Evolutionary conservation across 2,329 filamentous ascomycete genomes (phyloP).

Genomic region (Elsinoe fawcettii): DNA sequence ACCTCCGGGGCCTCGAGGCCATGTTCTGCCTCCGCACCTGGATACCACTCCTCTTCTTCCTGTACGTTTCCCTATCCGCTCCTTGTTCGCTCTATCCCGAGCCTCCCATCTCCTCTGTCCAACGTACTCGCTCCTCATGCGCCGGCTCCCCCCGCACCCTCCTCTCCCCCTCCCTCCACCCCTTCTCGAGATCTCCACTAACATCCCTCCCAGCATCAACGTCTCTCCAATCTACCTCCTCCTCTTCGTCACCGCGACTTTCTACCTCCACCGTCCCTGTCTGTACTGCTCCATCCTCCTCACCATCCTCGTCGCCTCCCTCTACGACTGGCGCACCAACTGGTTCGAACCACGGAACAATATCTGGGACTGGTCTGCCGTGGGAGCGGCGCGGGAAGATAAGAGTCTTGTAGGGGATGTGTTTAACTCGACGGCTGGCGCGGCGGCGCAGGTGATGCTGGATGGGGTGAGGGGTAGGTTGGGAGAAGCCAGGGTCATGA

Average conservation of each 20-base stretch:
- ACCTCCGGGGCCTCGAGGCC: conserved; percentile 7
- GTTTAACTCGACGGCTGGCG: conserved; percentile 62
- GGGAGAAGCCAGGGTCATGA: conserved; percentile 50
- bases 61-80: conserved; percentile 36
- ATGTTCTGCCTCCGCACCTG: conserved; percentile 62
- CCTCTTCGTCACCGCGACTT: conserved; percentile 70
- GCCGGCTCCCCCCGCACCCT: not conserved
- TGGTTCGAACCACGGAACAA: conserved; percentile 77
- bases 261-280: conserved; percentile 92
- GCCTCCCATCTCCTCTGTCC: too few relatives aligned
- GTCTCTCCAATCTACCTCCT: conserved; percentile 43
- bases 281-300: conserved; percentile 97
- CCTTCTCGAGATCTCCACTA: not conserved
- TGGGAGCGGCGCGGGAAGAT: too few relatives aligned
- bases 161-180: not conserved
- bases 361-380: conserved; percentile 25
- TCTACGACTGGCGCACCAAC: conserved; percentile 85
- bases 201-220: conserved; percentile 31
- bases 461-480: conserved; percentile 48
- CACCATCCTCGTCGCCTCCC: conserved; percentile 87
- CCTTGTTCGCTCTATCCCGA: too few relatives aligned
- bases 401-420: conserved; percentile 33
- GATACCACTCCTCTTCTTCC: conserved; percentile 43
- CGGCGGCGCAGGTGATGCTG: conserved; percentile 58
- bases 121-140: too few relatives aligned